Base-by-base conservation (phyloP, 192 early-diverging fungal species). In the Entomortierella lignicola region DNA sequence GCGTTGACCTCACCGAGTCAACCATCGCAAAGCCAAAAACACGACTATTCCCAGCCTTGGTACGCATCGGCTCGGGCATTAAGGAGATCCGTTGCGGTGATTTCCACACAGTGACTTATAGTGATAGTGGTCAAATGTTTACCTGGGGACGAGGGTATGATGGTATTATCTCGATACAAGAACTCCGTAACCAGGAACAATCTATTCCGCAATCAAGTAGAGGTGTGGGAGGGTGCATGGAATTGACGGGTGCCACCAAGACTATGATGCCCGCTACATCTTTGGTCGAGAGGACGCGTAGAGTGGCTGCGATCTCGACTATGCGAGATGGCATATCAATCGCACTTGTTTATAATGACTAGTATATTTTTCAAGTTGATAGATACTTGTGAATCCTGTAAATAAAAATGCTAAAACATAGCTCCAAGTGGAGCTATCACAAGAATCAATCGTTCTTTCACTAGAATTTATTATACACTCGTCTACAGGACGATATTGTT, bases 41-140 rank as follows among this genome's bases (percentile, higher is more conserved):
- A 2, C 60, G 70, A 11, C 25, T 59, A 2, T 72, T 62, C 29
- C 72, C 72, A 7, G 44, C 65, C 13, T 37, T 77, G 30, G 66
- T 77, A 5, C 30, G 60, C 8, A 57, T 77, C 17, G 72, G 66
- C 21, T 53, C 59, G 3, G 60, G 72, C 15, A 54, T 68, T 25
- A 61, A 61, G 25, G 65, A 77, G 27, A 77, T 77, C 27, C 30
- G 54, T 8, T 77, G 72, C n/a, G 72, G 72, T 1, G 72, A 77
- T 52, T 52, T 63, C 26, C 72, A 77, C 20, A 77, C 72, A 30
- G 72, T 55, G 30, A 63, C 32, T 5, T 77, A 59, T 30, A 63
- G 60, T 15, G 65, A 77, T 4, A 63, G 17, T 43, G 72, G 72
- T 13, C 59, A 68, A 41, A 77, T 77, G 66, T 77, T 50, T 42